Evolutionary conservation across 2,329 filamentous ascomycete genomes (phyloP).

Genomic region (Plectosphaerella sp.): DNA sequence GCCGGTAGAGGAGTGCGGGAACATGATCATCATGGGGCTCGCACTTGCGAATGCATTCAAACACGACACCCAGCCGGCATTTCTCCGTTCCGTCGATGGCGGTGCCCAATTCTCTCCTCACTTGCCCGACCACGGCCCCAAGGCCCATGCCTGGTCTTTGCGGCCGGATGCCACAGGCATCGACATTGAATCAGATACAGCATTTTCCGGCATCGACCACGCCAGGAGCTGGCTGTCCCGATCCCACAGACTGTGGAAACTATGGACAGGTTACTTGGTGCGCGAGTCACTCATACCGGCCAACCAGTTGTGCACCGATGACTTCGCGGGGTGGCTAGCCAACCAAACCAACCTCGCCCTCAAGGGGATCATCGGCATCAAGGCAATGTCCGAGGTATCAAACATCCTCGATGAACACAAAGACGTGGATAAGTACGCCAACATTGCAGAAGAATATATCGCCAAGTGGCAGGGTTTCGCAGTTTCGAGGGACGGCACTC

Average conservation of each 20-base stretch:
- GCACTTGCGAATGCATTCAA: constrained; percentile 71
- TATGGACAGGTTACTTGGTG: constrained; percentile 72
- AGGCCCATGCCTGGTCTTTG: constrained; percentile 14
- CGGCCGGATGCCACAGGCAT: constrained; percentile 59
- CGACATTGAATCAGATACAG: constrained; percentile 21
- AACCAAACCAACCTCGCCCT: constrained; percentile 72
- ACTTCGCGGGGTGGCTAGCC: constrained; percentile 71
- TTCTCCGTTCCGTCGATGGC: constrained; percentile 47
- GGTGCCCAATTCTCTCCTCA: neutral
- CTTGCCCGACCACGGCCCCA: neutral
- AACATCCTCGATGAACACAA: constrained; percentile 50
- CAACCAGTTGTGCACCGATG: constrained; percentile 72
- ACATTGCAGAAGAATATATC: constrained; percentile 63
- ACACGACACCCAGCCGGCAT: constrained; percentile 55
- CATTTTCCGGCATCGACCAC: constrained; percentile 36
- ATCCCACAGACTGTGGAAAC: constrained; percentile 67
- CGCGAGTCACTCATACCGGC: constrained; percentile 65
- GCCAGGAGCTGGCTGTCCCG: constrained; percentile 34
- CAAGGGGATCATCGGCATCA: constrained; percentile 75
- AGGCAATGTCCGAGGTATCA: constrained; percentile 69
- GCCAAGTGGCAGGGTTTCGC: constrained; percentile 67
- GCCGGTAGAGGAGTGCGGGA: constrained; percentile 71
- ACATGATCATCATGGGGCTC: constrained; percentile 76
- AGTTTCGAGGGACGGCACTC: constrained; percentile 65
- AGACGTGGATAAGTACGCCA: constrained; percentile 57